Evolutionary conservation across 257 asterid genomes (phyloP), one percentile per base, ranked within the genome.

Genomic region (Asclepias syriaca): DNA sequence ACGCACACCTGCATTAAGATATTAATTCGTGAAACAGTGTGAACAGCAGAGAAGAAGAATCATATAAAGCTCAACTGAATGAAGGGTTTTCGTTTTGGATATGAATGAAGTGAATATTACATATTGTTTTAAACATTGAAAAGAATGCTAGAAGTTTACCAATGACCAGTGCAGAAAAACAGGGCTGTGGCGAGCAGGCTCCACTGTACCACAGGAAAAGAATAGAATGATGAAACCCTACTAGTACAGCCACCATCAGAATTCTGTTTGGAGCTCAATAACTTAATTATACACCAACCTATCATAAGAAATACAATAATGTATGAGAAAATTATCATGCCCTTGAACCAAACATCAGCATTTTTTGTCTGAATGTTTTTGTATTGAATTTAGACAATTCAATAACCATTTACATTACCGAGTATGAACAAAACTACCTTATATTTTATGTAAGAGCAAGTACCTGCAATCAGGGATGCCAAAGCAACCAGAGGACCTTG

Each of bases 151-250:
- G 65, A 68, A 76, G 59, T 88, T 82, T 83, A 90, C 98, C 99
- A 94, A 69, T 94, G 99, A 72, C 98, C 99, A 8, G 97, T 84
- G 83, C 93, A 81, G 90, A 94, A 94, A 86, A 94, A 91, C 82
- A 89, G 84, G 79, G 92, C 85, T 73, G 90, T 88, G 11, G 95
- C 90, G 67, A 94, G 78, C 81, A 94, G 91, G 84, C 86, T 89
- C 93, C 97, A 89, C 77, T 91, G 96, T 58, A 85, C 84, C 54
- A 90, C 91, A 46, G 96, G 89, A 75, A 85, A 87, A 72, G 87
- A 85, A 72, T 82, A 87, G 43, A 79, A 87, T 71, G 78, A 81
- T 69, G 96, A 87, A 77, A 83, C 77, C 73, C 68, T 78, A 51
- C 68, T 78, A 51, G 76, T 63, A 77, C 5, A 34, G 39, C 72